Base-by-base conservation (phyloP, 495 filamentous ascomycete genomes). In the Saxophila tyrrhenica region DNA sequence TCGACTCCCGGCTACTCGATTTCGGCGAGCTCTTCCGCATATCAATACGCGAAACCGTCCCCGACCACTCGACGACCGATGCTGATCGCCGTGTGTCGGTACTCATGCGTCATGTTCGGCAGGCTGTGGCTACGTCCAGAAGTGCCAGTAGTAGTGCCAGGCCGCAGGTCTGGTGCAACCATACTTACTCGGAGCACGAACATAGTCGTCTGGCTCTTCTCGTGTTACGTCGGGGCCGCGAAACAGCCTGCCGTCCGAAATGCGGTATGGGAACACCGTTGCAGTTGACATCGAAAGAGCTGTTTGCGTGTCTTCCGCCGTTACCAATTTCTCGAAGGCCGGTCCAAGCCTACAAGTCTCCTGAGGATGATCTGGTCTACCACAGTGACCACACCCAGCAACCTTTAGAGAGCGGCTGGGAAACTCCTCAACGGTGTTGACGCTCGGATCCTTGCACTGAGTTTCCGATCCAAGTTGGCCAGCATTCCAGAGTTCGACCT, bases 1-100 rank as follows among this genome's bases (percentile, higher is more conserved):
- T 53, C 50, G 13, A 53, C 21, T 21, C 45, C 50, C 50, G 50
- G 23, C 50, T 53, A 35, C 20, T 53, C 50, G 38, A 53, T 29
- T n/a, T 53, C 50, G 38, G 17, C 24, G 10, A 15, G n/a, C 50
- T 53, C 38, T 25, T 43, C 50, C 7, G 19, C 22, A 22, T 53
- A 53, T 1, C 50, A 35, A 11, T 19, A 22, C 9, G 38, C n/a
- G 24, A 53, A 53, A 17, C 11, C 21, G 8, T 53, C 50, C n/a
- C 50, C 50, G 50, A 45, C 50, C n/a, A 17, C 20, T 29, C 20
- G 19, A 11, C 50, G 16, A 11, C 50, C 50, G 8, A 53, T 13
- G 20, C 38, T 24, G 50, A 53, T 29, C 10, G 50, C 50, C 39
- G 23, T 29, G 22, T 53, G 50, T 25, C 50, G 35, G 22, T 53